Evolutionary conservation across 345 rosid genomes (phyloP), one percentile per base, ranked within the genome.

Genomic region (Turritis glabra): DNA sequence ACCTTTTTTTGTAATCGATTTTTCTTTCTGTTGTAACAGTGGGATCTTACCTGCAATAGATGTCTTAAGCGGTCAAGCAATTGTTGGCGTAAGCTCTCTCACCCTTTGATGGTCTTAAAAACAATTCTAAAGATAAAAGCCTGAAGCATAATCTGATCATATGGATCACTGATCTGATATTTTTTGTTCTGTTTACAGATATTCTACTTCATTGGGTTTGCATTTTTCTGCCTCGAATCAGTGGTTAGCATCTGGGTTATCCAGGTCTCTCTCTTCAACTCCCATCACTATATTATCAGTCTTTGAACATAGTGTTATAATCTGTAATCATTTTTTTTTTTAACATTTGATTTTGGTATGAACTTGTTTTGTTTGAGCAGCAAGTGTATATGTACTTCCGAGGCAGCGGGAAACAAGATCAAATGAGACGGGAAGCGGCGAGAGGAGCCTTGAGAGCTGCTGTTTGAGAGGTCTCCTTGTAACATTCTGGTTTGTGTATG

Each of bases 131-230:
- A 48, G 51, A 35, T 53, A 60, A 44, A 48, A 61, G 11, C 14
- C 14, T 29, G 22, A 58, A 51, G 30, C 52, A 27, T 61, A 50
- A 57, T 56, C 48, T 51, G 7, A 35, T 57, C 27, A 23, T n/a
- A 21, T 51, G 52, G 43, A 53, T 46, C 15, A 30, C n/a, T 66
- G 13, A 75, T 56, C 29, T 7, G 29, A 18, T 17, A 5, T 67
- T n/a, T n/a, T n/a, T 40, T 47, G n/a, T 12, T 77, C 17, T 53
- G 27, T 76, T 33, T 19, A 64, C 83, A 96, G 98, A 84, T 89
- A 75, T 86, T 96, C 83, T 96, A 90, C 89, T 88, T 89, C 41
- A n/a, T 96, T 19, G 99, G 98, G 37, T 92, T 89, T 37, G 97
- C 79, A 27, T 80, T 83, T 7, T 92, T 89, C 85, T 84, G 87